phyloP scores from a whole-genome alignment of 2,329 filamentous ascomycete genomes.

The Cryphonectria japonica region DNA sequence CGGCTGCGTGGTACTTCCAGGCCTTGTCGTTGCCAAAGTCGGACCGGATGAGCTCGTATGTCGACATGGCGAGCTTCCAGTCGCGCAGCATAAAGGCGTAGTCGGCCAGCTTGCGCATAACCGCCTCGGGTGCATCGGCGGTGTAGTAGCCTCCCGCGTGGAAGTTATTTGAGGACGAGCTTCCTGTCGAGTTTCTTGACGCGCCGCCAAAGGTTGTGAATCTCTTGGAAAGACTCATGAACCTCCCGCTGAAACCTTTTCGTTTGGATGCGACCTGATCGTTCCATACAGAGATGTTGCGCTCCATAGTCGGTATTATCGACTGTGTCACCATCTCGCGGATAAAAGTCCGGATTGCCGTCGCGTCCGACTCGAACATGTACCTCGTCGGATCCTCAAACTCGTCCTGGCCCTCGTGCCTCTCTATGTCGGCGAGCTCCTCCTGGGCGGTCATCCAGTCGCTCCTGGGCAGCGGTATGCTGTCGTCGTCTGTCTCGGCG shows the following conservation, averaged over 20 bases:
- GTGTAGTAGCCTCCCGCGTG: conserved; percentile 81
- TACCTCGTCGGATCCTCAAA: conserved; percentile 74
- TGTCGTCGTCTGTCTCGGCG: conserved; percentile 89
- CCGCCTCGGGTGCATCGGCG: conserved; percentile 82
- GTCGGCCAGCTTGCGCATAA: conserved; percentile 91
- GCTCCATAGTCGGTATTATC: conserved; percentile 94
- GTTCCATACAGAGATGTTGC: conserved; percentile 89
- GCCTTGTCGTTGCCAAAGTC: conserved; percentile 97
- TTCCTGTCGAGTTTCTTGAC: conserved; percentile 62
- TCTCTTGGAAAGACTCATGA: conserved; percentile 90
- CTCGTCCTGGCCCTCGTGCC: conserved; percentile 69
- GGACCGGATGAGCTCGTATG: conserved; percentile 84
- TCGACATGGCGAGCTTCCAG: conserved; percentile 89
- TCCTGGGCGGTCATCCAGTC: conserved; percentile 91
- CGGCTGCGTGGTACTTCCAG: conserved; percentile 92
- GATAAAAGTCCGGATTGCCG: conserved; percentile 84
- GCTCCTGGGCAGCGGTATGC: conserved; percentile 75
- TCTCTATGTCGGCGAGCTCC: conserved; percentile 75
- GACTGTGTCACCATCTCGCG: conserved; percentile 96
- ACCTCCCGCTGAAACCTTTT: conserved; percentile 86
- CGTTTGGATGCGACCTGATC: conserved; percentile 92
- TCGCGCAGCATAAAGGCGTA: conserved; percentile 97
- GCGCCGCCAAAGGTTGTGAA: conserved; percentile 80
- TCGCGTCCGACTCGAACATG: conserved; percentile 90
- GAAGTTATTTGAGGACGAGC: conserved; percentile 69